phyloP scores from a whole-genome alignment of 306 rosid species.

The Dalbergia cochinchinensis region DNA sequence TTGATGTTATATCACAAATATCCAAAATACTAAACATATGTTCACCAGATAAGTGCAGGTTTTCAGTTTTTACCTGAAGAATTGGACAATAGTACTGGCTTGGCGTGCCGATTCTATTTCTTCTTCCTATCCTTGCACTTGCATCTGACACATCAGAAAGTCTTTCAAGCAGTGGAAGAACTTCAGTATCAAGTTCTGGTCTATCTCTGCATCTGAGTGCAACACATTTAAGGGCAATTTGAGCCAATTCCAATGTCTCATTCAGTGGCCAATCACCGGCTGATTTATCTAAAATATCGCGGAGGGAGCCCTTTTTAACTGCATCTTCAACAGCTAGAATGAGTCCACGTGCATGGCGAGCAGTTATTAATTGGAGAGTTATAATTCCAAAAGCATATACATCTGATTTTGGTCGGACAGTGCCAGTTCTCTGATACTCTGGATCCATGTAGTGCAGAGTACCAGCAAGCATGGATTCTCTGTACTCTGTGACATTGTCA shows the following conservation, averaged over 20 bases:
- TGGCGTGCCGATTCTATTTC: slow-evolving; percentile 54
- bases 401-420: slow-evolving; percentile 93
- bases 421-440: slow-evolving; percentile 95
- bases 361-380: slow-evolving; percentile 79
- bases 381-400: slow-evolving; percentile 84
- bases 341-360: slow-evolving; percentile 73
- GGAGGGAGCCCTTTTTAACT: slow-evolving; percentile 60
- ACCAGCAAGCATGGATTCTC: slow-evolving; percentile 87
- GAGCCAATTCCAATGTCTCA: slow-evolving; percentile 78
- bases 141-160: slow-evolving; percentile 67
- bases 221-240: slow-evolving; percentile 70
- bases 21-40: slow-evolving; percentile 20
- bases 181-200: slow-evolving; percentile 91
- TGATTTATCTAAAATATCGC: slow-evolving; percentile 71
- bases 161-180: slow-evolving; percentile 79
- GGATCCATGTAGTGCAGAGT: slow-evolving; percentile 96
- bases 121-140: slow-evolving; percentile 51
- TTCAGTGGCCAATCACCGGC: slow-evolving; percentile 84
- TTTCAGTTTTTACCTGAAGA: slow-evolving; percentile 69
- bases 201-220: slow-evolving; percentile 95
- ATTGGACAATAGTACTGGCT: slow-evolving; percentile 95
- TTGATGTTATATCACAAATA: slow-evolving; percentile 12
- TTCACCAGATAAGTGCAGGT: slow-evolving; percentile 16
- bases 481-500: slow-evolving; percentile 84
- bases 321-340: slow-evolving; percentile 70